phyloP scores from a whole-genome alignment of 768 basidiomycete species.

The Lenzites betulinus region DNA sequence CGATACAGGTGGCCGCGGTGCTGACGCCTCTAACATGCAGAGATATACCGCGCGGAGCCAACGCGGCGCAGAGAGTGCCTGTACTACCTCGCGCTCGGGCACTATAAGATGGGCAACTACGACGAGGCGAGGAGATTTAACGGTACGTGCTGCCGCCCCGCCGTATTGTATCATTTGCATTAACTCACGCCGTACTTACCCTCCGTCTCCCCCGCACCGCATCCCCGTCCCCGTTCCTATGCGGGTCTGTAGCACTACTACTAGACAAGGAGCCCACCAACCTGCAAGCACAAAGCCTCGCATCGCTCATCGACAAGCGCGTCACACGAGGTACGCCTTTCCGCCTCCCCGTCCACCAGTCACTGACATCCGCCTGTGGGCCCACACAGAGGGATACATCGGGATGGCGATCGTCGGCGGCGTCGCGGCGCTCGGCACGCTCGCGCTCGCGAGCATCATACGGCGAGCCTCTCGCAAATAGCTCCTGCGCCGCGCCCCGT shows the following conservation, averaged over 20 bases:
- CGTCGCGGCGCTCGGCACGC: conserved; percentile 79
- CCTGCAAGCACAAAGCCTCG: conserved; percentile 87
- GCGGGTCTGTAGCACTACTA: conserved; percentile 65
- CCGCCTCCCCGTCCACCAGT: not conserved
- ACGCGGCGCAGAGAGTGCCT: conserved; percentile 89
- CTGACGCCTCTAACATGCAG: conserved; percentile 40
- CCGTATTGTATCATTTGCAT: too few species aligned
- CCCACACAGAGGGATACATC: conserved; percentile 85
- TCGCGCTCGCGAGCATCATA: conserved; percentile 74
- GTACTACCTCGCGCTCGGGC: conserved; percentile 94
- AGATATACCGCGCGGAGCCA: conserved; percentile 89
- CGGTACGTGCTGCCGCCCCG: conserved; percentile 51
- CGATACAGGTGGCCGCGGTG: not conserved
- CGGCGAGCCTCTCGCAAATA: conserved; percentile 72
- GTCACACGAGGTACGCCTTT: conserved; percentile 69
- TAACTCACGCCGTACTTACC: too few species aligned
- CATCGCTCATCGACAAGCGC: conserved; percentile 81
- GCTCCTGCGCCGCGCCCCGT: conserved; percentile 5
- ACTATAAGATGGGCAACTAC: conserved; percentile 96
- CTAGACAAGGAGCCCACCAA: conserved; percentile 93
- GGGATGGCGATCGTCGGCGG: conserved; percentile 97
- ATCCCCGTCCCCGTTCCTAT: not conserved
- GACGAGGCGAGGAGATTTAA: conserved; percentile 93
- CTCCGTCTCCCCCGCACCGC: not conserved
- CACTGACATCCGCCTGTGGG: not conserved